A percentile compares a stretch with the other conserved stretches of the same genome.
phyloP scores from a whole-genome alignment of 306 rosid species.

The cucumber (Cucumis sativus) region Cucumber_9930_V3 NC_026660.2:18317501-18318000 shows the following conservation, averaged over 20 bases:
- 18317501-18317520: slow-evolving; percentile 38
- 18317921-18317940: neutral
- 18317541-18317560: slow-evolving; percentile 66
- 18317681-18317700: slow-evolving; percentile 57
- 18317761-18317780: slow-evolving; percentile 58
- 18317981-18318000: neutral
- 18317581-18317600: neutral
- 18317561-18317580: slow-evolving; percentile 38
- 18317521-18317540: slow-evolving; percentile 51
- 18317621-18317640: neutral
- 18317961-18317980: neutral
- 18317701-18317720: slow-evolving; percentile 58
- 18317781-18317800: slow-evolving; percentile 69
- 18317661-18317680: slow-evolving; percentile 37
- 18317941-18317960: neutral
- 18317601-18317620: neutral
- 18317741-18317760: slow-evolving; percentile 56
- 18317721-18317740: slow-evolving; percentile 45
- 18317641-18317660: neutral
- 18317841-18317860: neutral
- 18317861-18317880: neutral
- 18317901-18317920: neutral
- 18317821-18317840: slow-evolving; percentile 4
- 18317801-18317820: slow-evolving; percentile 47
- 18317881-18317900: neutral